A percentile compares a stretch with the other conserved stretches of the same genome.
Conservation (phyloP, 2,329 filamentous ascomycete species). For the Knufia petricola region DNA sequence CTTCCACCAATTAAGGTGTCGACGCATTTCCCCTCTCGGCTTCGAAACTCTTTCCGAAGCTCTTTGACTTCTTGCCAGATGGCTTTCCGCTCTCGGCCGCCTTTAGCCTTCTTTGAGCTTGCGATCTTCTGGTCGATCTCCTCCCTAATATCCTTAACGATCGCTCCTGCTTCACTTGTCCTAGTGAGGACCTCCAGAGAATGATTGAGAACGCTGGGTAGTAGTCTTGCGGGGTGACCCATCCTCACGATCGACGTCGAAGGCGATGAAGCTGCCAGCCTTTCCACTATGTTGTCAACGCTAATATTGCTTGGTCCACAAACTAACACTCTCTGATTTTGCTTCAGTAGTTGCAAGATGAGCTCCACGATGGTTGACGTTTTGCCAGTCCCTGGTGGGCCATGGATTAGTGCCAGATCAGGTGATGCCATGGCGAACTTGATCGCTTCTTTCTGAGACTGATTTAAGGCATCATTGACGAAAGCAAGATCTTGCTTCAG, state of each 20-base stretch:
- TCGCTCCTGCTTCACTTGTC: slow-evolving; percentile 77
- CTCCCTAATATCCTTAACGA: slow-evolving; percentile 78
- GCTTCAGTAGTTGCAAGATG: slow-evolving; percentile 77
- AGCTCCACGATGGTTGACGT: slow-evolving; percentile 94
- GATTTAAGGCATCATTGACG: slow-evolving; percentile 39
- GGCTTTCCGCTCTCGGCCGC: slow-evolving; percentile 64
- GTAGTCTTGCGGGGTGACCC: slow-evolving; percentile 80
- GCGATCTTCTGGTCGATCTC: slow-evolving; percentile 92
- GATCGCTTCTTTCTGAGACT: slow-evolving; percentile 54
- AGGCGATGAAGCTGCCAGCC: slow-evolving; percentile 52
- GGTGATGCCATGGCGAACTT: slow-evolving; percentile 73
- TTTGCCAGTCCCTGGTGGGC: slow-evolving; percentile 91
- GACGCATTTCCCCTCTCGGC: slow-evolving; percentile 74
- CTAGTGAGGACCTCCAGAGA: slow-evolving; percentile 85
- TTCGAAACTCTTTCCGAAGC: slow-evolving; percentile 76
- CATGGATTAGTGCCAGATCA: slow-evolving; percentile 85
- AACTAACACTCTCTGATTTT: slow-evolving; percentile 68
- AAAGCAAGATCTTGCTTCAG: slow-evolving; percentile 43
- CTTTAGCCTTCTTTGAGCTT: slow-evolving; percentile 76
- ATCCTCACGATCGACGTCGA: slow-evolving; percentile 81
- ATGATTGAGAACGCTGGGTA: slow-evolving; percentile 79
- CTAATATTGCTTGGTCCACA: slow-evolving; percentile 95
- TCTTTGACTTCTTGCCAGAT: slow-evolving; percentile 82
- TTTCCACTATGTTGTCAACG: slow-evolving; percentile 95
- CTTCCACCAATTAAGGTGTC: slow-evolving; percentile 63